These are phyloP conservation scores for Imleria badia DNA, from an alignment of 768 basidiomycete species.

Conservation along the genomic window DNA sequence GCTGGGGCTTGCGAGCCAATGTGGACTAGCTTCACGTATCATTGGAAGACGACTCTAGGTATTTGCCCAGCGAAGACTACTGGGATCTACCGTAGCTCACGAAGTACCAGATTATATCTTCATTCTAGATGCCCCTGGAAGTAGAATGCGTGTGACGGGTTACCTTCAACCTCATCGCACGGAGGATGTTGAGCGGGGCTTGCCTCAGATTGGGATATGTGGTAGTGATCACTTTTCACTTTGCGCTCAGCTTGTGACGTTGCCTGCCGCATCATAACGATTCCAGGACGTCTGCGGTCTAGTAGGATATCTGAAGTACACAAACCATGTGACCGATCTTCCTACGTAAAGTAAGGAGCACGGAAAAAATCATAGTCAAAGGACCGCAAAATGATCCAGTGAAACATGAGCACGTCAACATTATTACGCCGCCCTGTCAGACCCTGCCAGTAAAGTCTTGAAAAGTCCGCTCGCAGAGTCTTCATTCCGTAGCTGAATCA, in stretches of 20 bases:
- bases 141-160: constrained; percentile 41
- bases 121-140: constrained; percentile 48
- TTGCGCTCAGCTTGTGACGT: constrained; percentile 53
- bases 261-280: constrained; percentile 9
- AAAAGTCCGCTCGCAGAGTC: constrained; percentile 81
- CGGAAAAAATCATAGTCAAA: background rate
- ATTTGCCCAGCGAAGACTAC: constrained; percentile 13
- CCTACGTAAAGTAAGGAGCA: background rate
- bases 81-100: constrained; percentile 5
- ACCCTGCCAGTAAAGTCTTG: constrained; percentile 82
- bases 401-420: background rate
- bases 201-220: constrained; percentile 77
- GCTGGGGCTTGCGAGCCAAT: constrained; percentile 71
- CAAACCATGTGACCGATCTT: background rate
- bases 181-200: constrained; percentile 61
- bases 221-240: constrained; percentile 89
- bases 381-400: background rate
- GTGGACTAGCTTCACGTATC: constrained; percentile 88
- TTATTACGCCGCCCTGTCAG: constrained; percentile 56
- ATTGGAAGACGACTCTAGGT: constrained; percentile 85
- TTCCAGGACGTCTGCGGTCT: constrained; percentile 1
- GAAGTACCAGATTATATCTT: constrained; percentile 81
- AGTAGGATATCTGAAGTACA: constrained; percentile 15
- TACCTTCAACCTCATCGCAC: constrained; percentile 63
- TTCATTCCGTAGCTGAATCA: constrained; percentile 95